A percentile compares a stretch with the other conserved stretches of the same genome.
Evolutionary conservation across 2,329 filamentous ascomycete genomes (phyloP).

Genomic region (Ceratocystis ficicola): DNA sequence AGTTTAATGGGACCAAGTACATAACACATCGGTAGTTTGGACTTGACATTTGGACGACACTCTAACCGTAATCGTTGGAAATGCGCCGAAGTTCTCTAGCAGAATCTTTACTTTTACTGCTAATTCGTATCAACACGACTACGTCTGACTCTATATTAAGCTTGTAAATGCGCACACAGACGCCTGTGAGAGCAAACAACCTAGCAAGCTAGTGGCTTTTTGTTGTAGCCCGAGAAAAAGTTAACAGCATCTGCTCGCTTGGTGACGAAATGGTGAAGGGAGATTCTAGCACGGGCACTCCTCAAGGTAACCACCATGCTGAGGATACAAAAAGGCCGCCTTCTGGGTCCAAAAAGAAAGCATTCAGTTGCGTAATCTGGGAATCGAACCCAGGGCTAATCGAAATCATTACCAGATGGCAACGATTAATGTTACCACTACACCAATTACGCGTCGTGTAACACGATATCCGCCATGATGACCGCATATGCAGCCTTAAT

Average conservation of each 20-base stretch:
- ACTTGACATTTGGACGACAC: not conserved
- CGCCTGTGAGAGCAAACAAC: no score
- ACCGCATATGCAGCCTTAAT: not conserved
- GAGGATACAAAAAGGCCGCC: not conserved
- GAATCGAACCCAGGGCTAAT: slow-evolving; percentile 19
- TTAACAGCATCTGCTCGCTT: not conserved
- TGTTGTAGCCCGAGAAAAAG: no score
- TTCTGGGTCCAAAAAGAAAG: not conserved
- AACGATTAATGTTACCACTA: slow-evolving; percentile 19
- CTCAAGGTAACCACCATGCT: not conserved
- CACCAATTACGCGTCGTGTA: slow-evolving; percentile 14
- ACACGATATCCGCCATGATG: not conserved
- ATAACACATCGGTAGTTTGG: not conserved
- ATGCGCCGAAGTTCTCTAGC: not conserved
- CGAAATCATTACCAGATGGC: slow-evolving; percentile 18
- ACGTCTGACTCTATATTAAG: no score
- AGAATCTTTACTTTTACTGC: no score
- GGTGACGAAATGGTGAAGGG: not conserved
- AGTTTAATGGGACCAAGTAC: not conserved
- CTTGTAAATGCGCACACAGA: no score
- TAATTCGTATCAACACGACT: no score
- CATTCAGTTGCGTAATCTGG: not conserved
- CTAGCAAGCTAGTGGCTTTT: no score
- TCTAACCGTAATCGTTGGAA: no score
- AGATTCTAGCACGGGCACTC: not conserved